A percentile compares a stretch with the other conserved stretches of the same genome.
These are phyloP conservation scores for Colletotrichum liriopes DNA, from an alignment of 2,329 filamentous ascomycete genomes.

Conservation along the genomic window DNA sequence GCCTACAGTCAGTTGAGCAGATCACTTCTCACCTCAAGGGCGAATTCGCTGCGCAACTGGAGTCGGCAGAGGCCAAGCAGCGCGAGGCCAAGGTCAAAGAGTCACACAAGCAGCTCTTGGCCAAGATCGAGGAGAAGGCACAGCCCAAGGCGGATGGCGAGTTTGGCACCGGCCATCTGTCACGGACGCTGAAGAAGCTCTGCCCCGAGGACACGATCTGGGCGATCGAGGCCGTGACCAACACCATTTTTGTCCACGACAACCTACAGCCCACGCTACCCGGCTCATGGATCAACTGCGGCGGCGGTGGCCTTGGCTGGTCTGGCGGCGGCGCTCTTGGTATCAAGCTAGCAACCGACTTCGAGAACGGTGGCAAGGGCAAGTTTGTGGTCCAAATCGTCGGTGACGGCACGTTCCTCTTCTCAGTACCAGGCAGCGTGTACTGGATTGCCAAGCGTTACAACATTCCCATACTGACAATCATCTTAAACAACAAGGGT, in stretches of 20 bases:
- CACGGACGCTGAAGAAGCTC: conserved; percentile 50
- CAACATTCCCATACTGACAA: conserved; percentile 68
- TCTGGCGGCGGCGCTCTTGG: conserved; percentile 83
- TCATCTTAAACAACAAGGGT: conserved; percentile 72
- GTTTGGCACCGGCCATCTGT: conserved; percentile 58
- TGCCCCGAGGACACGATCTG: conserved; percentile 74
- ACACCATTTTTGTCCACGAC: conserved; percentile 77
- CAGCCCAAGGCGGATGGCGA: conserved; percentile 73
- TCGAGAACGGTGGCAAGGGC: conserved; percentile 59
- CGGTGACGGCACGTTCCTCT: conserved; percentile 71
- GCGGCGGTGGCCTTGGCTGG: conserved; percentile 86
- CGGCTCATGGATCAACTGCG: conserved; percentile 85
- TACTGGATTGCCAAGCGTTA: conserved; percentile 72
- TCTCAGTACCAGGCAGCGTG: conserved; percentile 68
- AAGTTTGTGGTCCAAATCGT: conserved; percentile 71
- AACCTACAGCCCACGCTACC: conserved; percentile 79
- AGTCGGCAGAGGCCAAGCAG: conserved; percentile 51
- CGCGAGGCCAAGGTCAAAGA: conserved; percentile 71
- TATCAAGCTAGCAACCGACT: conserved; percentile 78
- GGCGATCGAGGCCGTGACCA: conserved; percentile 84
- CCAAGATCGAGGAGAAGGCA: conserved; percentile 70
- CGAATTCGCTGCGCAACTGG: conserved; percentile 58
- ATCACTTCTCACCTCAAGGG: conserved; percentile 74
- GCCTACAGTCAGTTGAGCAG: conserved; percentile 77
- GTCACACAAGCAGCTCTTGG: conserved; percentile 72